Evolutionary conservation across 306 rosid species (phyloP).

Genomic region (Cotoneaster glaucophyllus): DNA sequence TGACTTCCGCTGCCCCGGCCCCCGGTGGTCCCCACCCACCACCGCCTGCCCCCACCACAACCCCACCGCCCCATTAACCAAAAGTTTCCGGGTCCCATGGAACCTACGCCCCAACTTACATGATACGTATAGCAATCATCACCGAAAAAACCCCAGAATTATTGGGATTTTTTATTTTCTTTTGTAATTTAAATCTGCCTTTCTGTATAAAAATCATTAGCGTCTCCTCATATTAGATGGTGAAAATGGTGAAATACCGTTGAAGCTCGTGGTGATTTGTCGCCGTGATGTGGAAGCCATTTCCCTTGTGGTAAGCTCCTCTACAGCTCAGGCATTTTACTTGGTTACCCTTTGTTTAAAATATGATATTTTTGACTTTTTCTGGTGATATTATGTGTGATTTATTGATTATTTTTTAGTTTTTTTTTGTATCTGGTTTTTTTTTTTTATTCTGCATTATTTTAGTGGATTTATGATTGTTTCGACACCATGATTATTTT

Average conservation of each 20-base stretch:
- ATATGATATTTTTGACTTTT: not conserved
- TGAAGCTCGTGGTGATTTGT: conserved; percentile 13
- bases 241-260: conserved; percentile 8
- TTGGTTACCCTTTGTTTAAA: not conserved
- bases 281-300: conserved; percentile 31
- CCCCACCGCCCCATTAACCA: not conserved
- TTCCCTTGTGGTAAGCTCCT: conserved; percentile 23
- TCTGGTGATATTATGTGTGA: not conserved
- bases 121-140: conserved; percentile 14
- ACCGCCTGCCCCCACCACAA: not conserved
- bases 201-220: not conserved
- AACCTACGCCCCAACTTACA: conserved; percentile 24
- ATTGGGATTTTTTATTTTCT: not conserved
- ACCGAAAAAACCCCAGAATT: not conserved
- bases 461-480: conserved; percentile 19
- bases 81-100: conserved; percentile 7
- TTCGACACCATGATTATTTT: conserved; percentile 9
- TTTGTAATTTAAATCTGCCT: too few species aligned
- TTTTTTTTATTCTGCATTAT: conserved; percentile 10
- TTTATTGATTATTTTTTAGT: not conserved
- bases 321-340: not conserved
- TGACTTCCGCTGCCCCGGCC: conserved; percentile 51
- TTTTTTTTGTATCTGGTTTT: conserved; percentile 21
- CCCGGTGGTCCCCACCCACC: conserved; percentile 19
- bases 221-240: not conserved